These are phyloP conservation scores for Verticillium alfalfae DNA, from an alignment of 2,329 filamentous ascomycete genomes.

Conservation along the genomic window DNA sequence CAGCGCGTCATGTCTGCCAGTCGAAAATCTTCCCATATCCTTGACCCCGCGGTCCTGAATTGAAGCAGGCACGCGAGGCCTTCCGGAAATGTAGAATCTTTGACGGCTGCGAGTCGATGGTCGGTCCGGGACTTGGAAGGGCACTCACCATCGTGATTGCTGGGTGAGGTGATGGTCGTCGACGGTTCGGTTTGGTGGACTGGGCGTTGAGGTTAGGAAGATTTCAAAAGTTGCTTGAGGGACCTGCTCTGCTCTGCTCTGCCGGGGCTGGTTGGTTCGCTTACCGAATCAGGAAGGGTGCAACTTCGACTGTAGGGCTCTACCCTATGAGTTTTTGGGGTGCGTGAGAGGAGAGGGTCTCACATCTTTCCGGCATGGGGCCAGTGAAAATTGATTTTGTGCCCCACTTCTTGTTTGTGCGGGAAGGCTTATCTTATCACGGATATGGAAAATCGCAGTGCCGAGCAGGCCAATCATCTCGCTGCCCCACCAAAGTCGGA, in stretches of 20 bases:
- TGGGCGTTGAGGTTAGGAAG: slow-evolving; percentile 29
- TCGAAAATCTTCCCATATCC: background rate
- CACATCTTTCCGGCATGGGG: background rate
- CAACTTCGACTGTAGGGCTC: background rate
- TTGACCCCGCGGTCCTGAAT: background rate
- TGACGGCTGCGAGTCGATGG: background rate
- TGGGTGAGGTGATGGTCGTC: slow-evolving; percentile 47
- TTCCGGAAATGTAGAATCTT: background rate
- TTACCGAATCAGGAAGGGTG: slow-evolving; percentile 24
- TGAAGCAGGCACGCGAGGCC: background rate
- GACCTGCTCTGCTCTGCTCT: background rate
- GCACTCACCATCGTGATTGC: slow-evolving; percentile 53
- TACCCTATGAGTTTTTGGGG: background rate
- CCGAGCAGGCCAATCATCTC: slow-evolving; percentile 7
- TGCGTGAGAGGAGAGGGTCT: background rate
- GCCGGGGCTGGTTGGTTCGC: slow-evolving; percentile 32
- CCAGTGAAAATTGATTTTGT: background rate
- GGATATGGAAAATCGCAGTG: slow-evolving; percentile 1
- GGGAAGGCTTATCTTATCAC: background rate
- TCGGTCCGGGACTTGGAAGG: slow-evolving; percentile 9
- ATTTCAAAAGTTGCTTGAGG: slow-evolving; percentile 34
- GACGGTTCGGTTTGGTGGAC: slow-evolving; percentile 26
- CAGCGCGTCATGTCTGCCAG: background rate
- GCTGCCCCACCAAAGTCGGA: slow-evolving; percentile 5
- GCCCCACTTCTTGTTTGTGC: background rate